A percentile compares a stretch with the other conserved stretches of the same genome.
phyloP scores from a whole-genome alignment of 2,329 filamentous ascomycete genomes.

The Emergomyces africanus region DNA sequence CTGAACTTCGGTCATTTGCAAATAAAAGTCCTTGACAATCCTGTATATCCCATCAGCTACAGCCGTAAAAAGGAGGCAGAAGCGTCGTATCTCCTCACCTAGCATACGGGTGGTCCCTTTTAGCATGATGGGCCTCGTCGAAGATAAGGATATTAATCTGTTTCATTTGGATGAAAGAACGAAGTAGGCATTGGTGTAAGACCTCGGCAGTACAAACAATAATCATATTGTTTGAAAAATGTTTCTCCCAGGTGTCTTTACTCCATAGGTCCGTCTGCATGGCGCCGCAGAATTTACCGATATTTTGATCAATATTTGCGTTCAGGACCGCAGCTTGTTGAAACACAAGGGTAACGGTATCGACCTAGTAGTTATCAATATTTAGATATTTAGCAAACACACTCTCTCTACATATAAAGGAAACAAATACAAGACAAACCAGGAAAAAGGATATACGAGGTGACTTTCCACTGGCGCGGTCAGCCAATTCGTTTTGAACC shows the following conservation, averaged over 20 bases:
- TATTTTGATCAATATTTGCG: conserved; percentile 63
- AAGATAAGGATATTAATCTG: conserved; percentile 86
- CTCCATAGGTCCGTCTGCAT: conserved; percentile 51
- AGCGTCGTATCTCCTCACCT: conserved; percentile 28
- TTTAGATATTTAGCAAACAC: conserved; percentile 10
- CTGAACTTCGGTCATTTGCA: conserved; percentile 32
- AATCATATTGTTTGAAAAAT: conserved; percentile 57
- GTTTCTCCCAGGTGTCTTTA: conserved; percentile 45
- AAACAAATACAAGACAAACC: conserved; percentile 30
- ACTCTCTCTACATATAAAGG: background rate
- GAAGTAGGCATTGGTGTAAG: conserved; percentile 62
- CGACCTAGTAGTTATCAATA: conserved; percentile 44
- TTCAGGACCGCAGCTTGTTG: conserved; percentile 77
- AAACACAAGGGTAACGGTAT: conserved; percentile 79
- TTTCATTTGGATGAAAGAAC: conserved; percentile 65
- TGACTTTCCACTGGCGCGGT: conserved; percentile 46
- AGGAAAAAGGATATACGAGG: conserved; percentile 72
- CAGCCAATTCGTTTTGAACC: conserved; percentile 63
- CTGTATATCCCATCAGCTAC: conserved; percentile 19
- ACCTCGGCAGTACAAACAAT: conserved; percentile 90
- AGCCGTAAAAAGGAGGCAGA: background rate
- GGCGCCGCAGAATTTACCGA: conserved; percentile 62
- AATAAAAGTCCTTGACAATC: conserved; percentile 81
- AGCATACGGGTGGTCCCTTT: conserved; percentile 85
- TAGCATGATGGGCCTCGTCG: conserved; percentile 92